Evolutionary conservation across 352 stramenopile species (phyloP), one percentile per base, ranked within the genome.

Genomic region (Sclerospora graminicola): DNA sequence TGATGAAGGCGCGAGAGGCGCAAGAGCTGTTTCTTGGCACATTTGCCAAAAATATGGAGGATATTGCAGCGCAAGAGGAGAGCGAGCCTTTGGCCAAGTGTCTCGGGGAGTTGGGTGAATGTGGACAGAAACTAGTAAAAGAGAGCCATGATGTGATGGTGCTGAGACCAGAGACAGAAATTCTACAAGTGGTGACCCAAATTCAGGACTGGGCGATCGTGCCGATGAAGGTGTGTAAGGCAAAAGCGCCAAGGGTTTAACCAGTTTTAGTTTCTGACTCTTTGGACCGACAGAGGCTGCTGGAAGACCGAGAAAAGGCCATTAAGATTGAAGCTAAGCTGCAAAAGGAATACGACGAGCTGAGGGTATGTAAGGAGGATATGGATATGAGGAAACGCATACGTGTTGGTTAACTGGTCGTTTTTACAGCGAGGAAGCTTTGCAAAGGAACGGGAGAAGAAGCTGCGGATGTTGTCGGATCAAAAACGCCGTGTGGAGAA

Each of bases 401-500:
- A 18, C 35, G 27, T 30, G n/a, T 43, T 52, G 14, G 9, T 41
- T 18, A 34, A 9, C 11, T 34, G 24, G 26, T 31, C 6, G 4
- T 51, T 13, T 10, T 38, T 41, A 10, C 31, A 85, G 74, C 51
- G 66, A 29, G 52, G 64, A 15, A 70, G 61, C 20, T 67, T 66
- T 0, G 58, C 44, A 0, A 84, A 66, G 44, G 79, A 88, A 28
- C 83, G 82, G 36, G 80, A 92, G 37, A 89, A 86, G 48, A 86
- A 86, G 42, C 46, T 84, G 16, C 63, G 80, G 13, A 80, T 92
- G 66, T 59, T 92, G 18, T 82, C 74, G 11, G 80, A 92, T 51
- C 80, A 92, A 43, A 81, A 82, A 40, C 77, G 80, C 6, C 77
- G 80, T 11, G 78, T 89, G 1, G 80, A 92, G 37, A 92, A 92